A percentile compares a stretch with the other conserved stretches of the same genome.
Conservation (phyloP, 78 protist species). For the Bigelowiella natans region DNA sequence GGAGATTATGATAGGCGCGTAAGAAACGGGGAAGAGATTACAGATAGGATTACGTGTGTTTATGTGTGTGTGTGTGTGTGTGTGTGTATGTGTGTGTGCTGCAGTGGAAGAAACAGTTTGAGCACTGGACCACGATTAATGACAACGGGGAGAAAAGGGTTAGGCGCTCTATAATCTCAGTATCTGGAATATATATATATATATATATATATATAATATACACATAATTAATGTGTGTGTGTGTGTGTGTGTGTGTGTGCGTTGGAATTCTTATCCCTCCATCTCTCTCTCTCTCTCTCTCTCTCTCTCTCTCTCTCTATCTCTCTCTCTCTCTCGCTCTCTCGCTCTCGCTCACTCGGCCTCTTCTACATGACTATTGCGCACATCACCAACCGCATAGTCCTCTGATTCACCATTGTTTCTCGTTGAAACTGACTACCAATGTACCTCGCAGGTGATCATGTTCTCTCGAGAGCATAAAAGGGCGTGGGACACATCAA, state of each 20-base stretch:
- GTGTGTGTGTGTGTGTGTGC: background rate
- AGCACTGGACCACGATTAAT: background rate
- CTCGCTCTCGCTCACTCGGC: background rate
- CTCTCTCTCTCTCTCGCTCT: background rate
- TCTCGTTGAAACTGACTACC: no score
- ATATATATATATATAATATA: background rate
- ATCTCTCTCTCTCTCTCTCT: background rate
- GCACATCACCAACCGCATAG: no score
- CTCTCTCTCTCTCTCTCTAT: background rate
- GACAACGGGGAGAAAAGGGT: no score
- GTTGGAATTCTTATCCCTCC: background rate
- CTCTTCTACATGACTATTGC: no score
- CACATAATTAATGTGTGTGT: background rate
- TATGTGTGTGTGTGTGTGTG: background rate
- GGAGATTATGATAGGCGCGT: no score
- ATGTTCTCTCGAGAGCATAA: no score
- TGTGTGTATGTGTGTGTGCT: background rate
- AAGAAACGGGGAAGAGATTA: no score
- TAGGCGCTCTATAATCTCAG: no score
- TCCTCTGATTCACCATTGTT: no score
- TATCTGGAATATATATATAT: background rate
- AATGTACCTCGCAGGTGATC: no score
- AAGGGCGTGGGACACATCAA: no score
- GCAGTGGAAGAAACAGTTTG: background rate
- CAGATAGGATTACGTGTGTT: background rate